Evolutionary conservation across 768 basidiomycete genomes (phyloP).

Genomic region (Leccinum rimulosum): DNA sequence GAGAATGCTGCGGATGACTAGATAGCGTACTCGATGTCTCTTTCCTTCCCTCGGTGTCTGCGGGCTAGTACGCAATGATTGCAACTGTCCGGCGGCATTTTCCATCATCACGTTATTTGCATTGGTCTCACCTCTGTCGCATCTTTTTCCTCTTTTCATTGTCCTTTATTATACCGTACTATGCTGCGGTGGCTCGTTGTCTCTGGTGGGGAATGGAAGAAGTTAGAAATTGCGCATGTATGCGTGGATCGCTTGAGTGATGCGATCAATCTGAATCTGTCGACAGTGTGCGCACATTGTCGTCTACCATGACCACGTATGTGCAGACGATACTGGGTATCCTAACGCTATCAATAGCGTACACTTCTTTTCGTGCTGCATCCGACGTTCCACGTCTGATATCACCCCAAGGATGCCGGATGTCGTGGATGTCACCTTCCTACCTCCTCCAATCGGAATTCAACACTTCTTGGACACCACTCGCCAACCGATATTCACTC

Average conservation of each 20-base stretch:
- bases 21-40: conserved; percentile 22
- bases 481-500: conserved; percentile 76
- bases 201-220: conserved; percentile 35
- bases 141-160: conserved; percentile 29
- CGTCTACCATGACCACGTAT: conserved; percentile 12
- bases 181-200: conserved; percentile 32
- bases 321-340: conserved; percentile 22
- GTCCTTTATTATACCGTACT: conserved; percentile 37
- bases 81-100: conserved; percentile 12
- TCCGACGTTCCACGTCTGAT: conserved; percentile 47
- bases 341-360: conserved; percentile 37
- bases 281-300: neutral
- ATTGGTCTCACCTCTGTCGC: conserved; percentile 30
- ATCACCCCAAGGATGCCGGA: conserved; percentile 90
- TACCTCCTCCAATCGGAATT: conserved; percentile 75
- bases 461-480: conserved; percentile 64
- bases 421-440: conserved; percentile 95
- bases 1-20: conserved; percentile 69
- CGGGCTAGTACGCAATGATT: conserved; percentile 12
- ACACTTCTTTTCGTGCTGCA: conserved; percentile 42
- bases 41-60: conserved; percentile 16
- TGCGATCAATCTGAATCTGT: neutral
- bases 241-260: neutral
- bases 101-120: conserved; percentile 31
- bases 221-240: conserved; percentile 21